phyloP scores from a whole-genome alignment of 1,284 basidiomycete species.

The Baeospora myosura region DNA sequence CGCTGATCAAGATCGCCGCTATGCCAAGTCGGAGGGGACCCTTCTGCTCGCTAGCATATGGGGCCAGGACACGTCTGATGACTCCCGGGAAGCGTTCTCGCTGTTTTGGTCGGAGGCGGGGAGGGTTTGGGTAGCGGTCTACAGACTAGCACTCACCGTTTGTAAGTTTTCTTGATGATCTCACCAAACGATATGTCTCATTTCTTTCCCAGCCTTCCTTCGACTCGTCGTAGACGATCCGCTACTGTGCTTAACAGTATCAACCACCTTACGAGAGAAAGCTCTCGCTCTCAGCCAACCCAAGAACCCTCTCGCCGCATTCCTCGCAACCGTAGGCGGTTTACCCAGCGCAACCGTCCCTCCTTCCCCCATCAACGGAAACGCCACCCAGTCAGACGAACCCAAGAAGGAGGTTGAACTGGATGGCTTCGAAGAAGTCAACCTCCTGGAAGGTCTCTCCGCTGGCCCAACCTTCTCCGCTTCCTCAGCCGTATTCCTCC shows the following conservation, averaged over 20 bases:
- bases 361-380: conserved; percentile 5
- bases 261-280: conserved; percentile 71
- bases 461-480: conserved; percentile 32
- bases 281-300: conserved; percentile 45
- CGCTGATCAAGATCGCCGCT: conserved; percentile 60
- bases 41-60: conserved; percentile 63
- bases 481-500: conserved; percentile 33
- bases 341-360: conserved; percentile 20
- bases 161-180: conserved; percentile 42
- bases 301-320: conserved; percentile 43
- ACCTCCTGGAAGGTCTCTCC: conserved; percentile 61
- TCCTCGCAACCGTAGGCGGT: conserved; percentile 34
- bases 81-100: conserved; percentile 48
- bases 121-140: conserved; percentile 67
- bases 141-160: conserved; percentile 65
- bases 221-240: conserved; percentile 67
- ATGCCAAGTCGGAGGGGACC: conserved; percentile 71
- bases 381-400: conserved; percentile 6
- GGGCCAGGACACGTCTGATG: conserved; percentile 48
- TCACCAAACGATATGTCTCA: conserved; percentile 5
- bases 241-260: conserved; percentile 73
- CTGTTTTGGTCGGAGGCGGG: conserved; percentile 55
- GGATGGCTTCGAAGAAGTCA: conserved; percentile 68
- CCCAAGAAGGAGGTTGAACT: conserved; percentile 20
- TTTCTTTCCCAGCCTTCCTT: conserved; percentile 52